Percentiles rank a stretch among this genome's conserved stretches.
Conservation (phyloP, 2,329 filamentous ascomycete genomes). For the Claviceps digitariae region DNA sequence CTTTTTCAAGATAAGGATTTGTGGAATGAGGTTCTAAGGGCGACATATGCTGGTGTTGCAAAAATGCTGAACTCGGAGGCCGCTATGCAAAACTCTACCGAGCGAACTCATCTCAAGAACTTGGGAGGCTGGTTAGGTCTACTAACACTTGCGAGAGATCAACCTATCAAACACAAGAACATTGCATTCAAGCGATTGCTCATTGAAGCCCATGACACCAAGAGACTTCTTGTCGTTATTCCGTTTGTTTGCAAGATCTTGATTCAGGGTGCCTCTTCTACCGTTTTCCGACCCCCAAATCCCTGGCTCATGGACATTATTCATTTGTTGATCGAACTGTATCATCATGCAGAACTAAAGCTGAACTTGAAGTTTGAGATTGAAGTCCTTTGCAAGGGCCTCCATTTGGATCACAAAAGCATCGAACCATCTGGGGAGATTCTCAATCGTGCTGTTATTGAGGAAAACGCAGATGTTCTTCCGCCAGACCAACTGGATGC, state of each 20-base stretch:
- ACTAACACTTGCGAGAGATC: constrained; percentile 81
- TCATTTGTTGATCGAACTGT: constrained; percentile 79
- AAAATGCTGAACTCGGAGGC: constrained; percentile 82
- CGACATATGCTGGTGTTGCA: constrained; percentile 79
- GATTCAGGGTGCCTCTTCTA: constrained; percentile 69
- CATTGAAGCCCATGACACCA: constrained; percentile 84
- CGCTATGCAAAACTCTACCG: constrained; percentile 70
- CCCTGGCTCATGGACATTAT: constrained; percentile 98
- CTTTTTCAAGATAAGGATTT: constrained; percentile 66
- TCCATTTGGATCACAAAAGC: constrained; percentile 82
- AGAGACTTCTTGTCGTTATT: constrained; percentile 82
- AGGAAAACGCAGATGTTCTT: constrained; percentile 46
- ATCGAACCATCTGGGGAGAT: constrained; percentile 83
- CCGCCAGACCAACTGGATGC: constrained; percentile 58
- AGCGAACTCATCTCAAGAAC: constrained; percentile 83
- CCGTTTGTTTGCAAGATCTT: constrained; percentile 97
- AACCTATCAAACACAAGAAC: constrained; percentile 90
- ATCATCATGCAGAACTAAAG: constrained; percentile 85
- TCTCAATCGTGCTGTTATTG: constrained; percentile 55
- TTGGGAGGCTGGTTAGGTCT: constrained; percentile 88
- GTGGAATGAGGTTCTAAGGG: constrained; percentile 80
- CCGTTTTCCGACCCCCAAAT: constrained; percentile 86
- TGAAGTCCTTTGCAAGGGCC: constrained; percentile 86
- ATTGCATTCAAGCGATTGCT: constrained; percentile 95
- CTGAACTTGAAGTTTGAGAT: constrained; percentile 98